Evolutionary conservation across 1,139 yeast genomes (phyloP), one percentile per base, ranked within the genome.

Genomic region (Protomyces lactucae-debilis): DNA sequence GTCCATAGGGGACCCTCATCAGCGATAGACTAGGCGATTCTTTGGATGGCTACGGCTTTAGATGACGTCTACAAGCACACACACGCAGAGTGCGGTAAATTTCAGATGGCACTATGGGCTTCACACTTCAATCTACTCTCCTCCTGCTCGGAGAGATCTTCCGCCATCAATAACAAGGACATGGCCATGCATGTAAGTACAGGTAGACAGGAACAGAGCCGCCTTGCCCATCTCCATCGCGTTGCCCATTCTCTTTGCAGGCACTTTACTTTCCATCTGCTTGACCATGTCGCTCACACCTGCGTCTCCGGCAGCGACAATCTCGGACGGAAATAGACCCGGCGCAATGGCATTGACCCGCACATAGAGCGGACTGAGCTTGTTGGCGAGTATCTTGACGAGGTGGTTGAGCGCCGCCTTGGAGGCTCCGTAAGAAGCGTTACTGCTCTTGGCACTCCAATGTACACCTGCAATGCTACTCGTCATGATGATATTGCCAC

Each of bases 401-500:
- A 69, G 67, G 32, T 68, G 70, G 28, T 64, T 67, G 9, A 66
- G 60, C 3, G 70, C 70, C 4, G 70, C 70, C 54, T 69, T 69
- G 32, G 68, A 56, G 25, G 65, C 70, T 45, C 52, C 57, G 57
- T 69, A 69, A 32, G 55, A 46, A 14, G 59, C 54, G 36, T 59
- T 59, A 21, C 63, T 59, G 53, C 52, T 52, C 25, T 23, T 68
- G 10, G 67, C 57, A 18, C 60, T 57, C 18, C 68, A 60, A 59
- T 68, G 57, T 57, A 65, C 65, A 14, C 70, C 70, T 12, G 64
- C 71, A 55, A 69, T 67, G 3, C 68, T 64, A 37, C 67, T 60
- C 9, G 70, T 69, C 57, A 65, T 52, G 46, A 69, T 65, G 43
- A 69, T 66, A 32, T 69, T 70, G 25, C 68, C 61, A 25, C 52